Evolutionary conservation across 371 early-diverging fungal genomes (phyloP), one percentile per base, ranked within the genome.

Genomic region (Circinella umbellata): DNA sequence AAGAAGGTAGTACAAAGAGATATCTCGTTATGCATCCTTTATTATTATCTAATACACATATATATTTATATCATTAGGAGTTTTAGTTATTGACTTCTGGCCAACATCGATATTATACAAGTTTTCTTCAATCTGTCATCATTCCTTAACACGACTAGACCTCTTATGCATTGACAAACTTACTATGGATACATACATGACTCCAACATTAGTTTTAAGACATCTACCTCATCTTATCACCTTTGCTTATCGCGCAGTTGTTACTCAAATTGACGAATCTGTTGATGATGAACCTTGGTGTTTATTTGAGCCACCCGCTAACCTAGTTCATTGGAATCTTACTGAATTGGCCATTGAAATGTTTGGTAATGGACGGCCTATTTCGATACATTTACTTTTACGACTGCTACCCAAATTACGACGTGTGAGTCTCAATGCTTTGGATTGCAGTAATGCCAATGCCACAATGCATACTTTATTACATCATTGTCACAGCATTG

Each of bases 151-250:
- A 57, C 57, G 57, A 18, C 27, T 57, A 8, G 27, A 57, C 27
- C 57, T 57, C 6, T 57, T 57, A n/a, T 57, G 9, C 14, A 34
- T 57, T 27, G n/a, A 57, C 35, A 57, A 57, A 57, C 57, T 57
- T 10, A 57, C 57, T 27, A 57, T 6, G 57, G 57, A 57, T 34
- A 57, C 57, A 18, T 57, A 57, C 57, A 34, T 57, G 27, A 57
- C 34, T 10, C 57, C 57, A 20, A 57, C 27, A 1, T 6, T 57
- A 7, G 57, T 57, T 5, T 27, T 57, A 10, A 20, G 57, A 8
- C 20, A 27, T 6, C 27, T 57, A 7, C 57, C 57, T 7, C 18
- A 57, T 34, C 14, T 57, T 7, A n/a, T 27, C 5, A 57, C 57
- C 20, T 57, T 57, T 34, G 35, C 7, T 34, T 57, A 57, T 34